These are phyloP conservation scores for Fragilaria crotonensis DNA, from an alignment of 108 stramenopile genomes.

Conservation along the genomic window DNA sequence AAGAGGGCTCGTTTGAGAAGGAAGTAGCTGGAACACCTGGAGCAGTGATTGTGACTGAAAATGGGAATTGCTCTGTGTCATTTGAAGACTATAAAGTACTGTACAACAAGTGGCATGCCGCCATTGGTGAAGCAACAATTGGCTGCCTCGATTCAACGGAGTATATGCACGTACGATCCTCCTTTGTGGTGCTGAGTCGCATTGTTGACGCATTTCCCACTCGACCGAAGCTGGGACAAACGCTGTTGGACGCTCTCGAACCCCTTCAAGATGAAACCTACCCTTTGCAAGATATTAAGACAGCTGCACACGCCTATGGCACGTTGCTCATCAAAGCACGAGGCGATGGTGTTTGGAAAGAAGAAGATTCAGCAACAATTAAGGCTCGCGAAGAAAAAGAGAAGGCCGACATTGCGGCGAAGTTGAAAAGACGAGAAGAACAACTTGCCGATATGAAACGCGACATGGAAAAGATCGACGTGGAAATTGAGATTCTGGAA, in stretches of 20 bases:
- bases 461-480: conserved; percentile 56
- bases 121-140: conserved; percentile 52
- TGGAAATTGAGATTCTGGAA: conserved; percentile 43
- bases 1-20: conserved; percentile 58
- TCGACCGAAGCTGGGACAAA: conserved; percentile 57
- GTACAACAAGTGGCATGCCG: conserved; percentile 73
- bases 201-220: conserved; percentile 75
- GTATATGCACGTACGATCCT: conserved; percentile 79
- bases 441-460: conserved; percentile 64
- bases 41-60: conserved; percentile 25
- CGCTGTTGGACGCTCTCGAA: conserved; percentile 45
- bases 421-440: conserved; percentile 55
- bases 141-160: conserved; percentile 70
- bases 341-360: conserved; percentile 81
- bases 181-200: conserved; percentile 66
- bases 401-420: conserved; percentile 45
- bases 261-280: conserved; percentile 60
- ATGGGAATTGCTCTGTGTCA: conserved; percentile 20
- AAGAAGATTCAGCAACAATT: conserved; percentile 57
- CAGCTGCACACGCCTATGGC: conserved; percentile 68
- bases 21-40: conserved; percentile 52
- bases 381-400: conserved; percentile 64
- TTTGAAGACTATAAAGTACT: conserved; percentile 47
- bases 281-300: conserved; percentile 68
- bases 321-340: conserved; percentile 70